Conservation (phyloP, 441 rosid species). For the Pelargonium fulgidum region DNA sequence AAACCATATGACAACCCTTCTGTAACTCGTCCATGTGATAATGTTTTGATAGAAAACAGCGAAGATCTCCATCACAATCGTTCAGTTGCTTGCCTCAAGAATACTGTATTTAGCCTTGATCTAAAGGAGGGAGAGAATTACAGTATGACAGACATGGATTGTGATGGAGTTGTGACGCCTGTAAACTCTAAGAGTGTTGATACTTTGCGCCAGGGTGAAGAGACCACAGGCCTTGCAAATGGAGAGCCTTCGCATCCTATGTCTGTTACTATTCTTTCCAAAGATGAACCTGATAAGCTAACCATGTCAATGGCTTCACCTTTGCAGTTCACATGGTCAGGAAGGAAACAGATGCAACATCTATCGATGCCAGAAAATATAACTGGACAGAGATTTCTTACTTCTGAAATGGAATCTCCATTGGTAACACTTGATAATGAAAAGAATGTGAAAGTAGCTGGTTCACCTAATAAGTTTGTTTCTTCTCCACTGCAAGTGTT, state of each 20-base stretch:
- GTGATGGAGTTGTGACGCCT: slow-evolving; percentile 22
- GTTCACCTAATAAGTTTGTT: slow-evolving; percentile 25
- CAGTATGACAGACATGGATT: slow-evolving; percentile 8
- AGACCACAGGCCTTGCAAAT: slow-evolving; percentile 16
- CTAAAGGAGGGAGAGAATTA: slow-evolving; percentile 19
- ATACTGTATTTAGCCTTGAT: slow-evolving; percentile 32
- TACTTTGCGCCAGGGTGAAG: slow-evolving; percentile 29
- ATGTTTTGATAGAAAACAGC: slow-evolving; percentile 28
- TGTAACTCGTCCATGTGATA: slow-evolving; percentile 30
- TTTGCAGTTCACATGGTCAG: slow-evolving; percentile 22
- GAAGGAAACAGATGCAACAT: slow-evolving; percentile 26
- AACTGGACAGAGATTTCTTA: slow-evolving; percentile 9
- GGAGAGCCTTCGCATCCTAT: slow-evolving; percentile 21
- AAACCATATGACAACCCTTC: slow-evolving; percentile 36
- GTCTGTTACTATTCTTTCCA: slow-evolving; percentile 17
- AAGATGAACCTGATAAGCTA: slow-evolving; percentile 26
- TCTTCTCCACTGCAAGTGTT: slow-evolving; percentile 33
- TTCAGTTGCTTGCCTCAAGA: slow-evolving; percentile 41
- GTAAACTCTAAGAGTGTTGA: slow-evolving; percentile 14
- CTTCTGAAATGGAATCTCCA: slow-evolving; percentile 24
- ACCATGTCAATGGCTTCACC: slow-evolving; percentile 25
- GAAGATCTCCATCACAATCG: slow-evolving; percentile 16
- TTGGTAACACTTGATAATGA: slow-evolving; percentile 18
- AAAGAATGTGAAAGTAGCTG: slow-evolving; percentile 22
- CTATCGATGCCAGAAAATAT: slow-evolving; percentile 21